A percentile compares a stretch with the other conserved stretches of the same genome.
Evolutionary conservation across 768 basidiomycete species (phyloP).

Genomic region (Suillus subaureus): DNA sequence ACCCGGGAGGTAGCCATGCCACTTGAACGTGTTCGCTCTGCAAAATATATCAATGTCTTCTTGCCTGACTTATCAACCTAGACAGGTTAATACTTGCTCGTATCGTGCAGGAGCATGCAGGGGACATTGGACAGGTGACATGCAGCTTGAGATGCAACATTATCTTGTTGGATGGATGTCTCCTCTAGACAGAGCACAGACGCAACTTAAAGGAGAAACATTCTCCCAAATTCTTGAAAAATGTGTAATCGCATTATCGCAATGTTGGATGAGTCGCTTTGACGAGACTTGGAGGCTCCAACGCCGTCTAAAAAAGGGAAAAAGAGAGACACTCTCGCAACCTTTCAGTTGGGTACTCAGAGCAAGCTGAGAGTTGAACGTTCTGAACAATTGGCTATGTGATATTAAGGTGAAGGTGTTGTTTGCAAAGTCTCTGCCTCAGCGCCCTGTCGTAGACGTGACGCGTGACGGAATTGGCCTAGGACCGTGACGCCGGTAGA

Average conservation of each 20-base stretch:
- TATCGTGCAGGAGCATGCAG: neutral
- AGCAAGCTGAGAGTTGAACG: too few species aligned
- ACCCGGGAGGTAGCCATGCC: neutral
- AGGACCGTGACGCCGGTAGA: too few species aligned
- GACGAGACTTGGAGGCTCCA: neutral
- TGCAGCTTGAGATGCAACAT: neutral
- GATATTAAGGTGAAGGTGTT: too few species aligned
- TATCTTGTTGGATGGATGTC: neutral
- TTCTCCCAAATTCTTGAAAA: neutral
- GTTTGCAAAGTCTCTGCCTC: too few species aligned
- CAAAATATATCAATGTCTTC: neutral
- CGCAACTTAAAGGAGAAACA: neutral
- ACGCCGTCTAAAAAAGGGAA: too few species aligned
- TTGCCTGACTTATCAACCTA: neutral
- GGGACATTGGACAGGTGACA: neutral
- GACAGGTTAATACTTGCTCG: neutral
- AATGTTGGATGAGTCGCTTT: neutral
- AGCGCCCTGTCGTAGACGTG: too few species aligned
- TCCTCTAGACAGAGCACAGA: neutral
- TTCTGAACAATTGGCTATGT: too few species aligned
- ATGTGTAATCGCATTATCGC: neutral
- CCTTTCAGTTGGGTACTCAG: too few species aligned
- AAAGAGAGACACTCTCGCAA: too few species aligned
- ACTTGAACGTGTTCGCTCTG: neutral
- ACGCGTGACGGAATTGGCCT: too few species aligned